Base-by-base conservation (phyloP, 352 stramenopile species). In the Phytophthora quininea region DNA sequence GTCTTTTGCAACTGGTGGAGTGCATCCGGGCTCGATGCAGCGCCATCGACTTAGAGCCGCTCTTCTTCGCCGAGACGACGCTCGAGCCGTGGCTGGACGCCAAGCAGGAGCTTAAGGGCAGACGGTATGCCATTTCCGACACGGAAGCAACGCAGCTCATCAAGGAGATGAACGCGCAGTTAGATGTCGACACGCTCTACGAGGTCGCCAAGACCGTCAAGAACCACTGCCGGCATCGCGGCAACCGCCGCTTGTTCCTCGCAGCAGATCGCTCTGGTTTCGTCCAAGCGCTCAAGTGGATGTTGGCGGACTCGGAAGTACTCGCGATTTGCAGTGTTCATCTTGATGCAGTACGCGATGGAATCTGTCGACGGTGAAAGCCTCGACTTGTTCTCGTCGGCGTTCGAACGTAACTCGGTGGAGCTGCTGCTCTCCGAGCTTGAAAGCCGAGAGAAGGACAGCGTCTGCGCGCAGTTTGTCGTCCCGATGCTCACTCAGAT, bases 161-260 rank as follows among this genome's bases (percentile, higher is more conserved):
- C 29, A 70, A 87, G 50, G 79, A 90, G 48, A 67, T 93, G 48
- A 89, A 89, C 59, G 65, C 81, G 11, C 72, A 86, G 47, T 54
- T 90, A 48, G 82, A 91, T 62, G 45, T 52, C 0, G 82, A 93
- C 24, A 74, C 80, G 35, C 68, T 92, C 2, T 90, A 88, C 51
- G 73, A 93, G 27, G 75, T 92, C 30, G 69, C 78, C 29, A 86
- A 86, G 61, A 64, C 58, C 54, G 59, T 93, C 42, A 93, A 93
- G 67, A 80, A 91, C 69, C 72, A 83, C 58, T 92, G 83, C 68
- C 76, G 85, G 31, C 78, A 91, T 82, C 76, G 78, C 57, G 80
- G 76, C 62, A 93, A 93, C 78, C 82, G 83, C 62, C 74, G 78
- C 35, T 52, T 89, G 19, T 90, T 93, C 51, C 48, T 89, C 7